A percentile compares a stretch with the other conserved stretches of the same genome.
Conservation (phyloP, 352 stramenopile genomes). For the Pilasporangium apinafurcum region DNA sequence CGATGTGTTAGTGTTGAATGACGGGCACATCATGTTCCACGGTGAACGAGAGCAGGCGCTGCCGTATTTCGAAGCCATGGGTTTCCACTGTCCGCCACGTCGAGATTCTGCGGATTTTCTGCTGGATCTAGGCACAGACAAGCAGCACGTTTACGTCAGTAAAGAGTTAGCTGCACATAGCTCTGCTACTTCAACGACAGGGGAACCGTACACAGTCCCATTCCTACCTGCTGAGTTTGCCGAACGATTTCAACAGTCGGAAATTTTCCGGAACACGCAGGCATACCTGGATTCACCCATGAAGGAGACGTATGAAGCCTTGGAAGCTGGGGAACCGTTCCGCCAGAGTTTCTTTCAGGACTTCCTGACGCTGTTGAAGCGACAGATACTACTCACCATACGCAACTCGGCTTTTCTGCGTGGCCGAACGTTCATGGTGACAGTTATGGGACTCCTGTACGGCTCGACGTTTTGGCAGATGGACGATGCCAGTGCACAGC, state of each 20-base stretch:
- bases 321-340: too few relatives aligned
- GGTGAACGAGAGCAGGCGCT: slow-evolving; percentile 19
- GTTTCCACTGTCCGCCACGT: slow-evolving; percentile 24
- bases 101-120: slow-evolving; percentile 41
- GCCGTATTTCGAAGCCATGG: slow-evolving; percentile 33
- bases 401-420: slow-evolving; percentile 35
- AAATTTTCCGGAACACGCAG: slow-evolving; percentile 32
- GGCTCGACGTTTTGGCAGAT: slow-evolving; percentile 56
- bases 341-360: slow-evolving; percentile 37
- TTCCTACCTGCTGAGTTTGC: slow-evolving; percentile 32
- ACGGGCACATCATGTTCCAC: slow-evolving; percentile 84
- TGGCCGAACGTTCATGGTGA: slow-evolving; percentile 33
- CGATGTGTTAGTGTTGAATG: slow-evolving; percentile 85
- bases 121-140: slow-evolving; percentile 32
- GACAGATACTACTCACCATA: slow-evolving; percentile 58
- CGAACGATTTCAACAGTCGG: slow-evolving; percentile 32
- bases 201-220: slow-evolving; percentile 1
- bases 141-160: slow-evolving; percentile 31
- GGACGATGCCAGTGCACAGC: slow-evolving; percentile 29
- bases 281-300: slow-evolving; percentile 24
- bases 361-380: slow-evolving; percentile 23
- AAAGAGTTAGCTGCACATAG: background rate
- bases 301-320: slow-evolving; percentile 1
- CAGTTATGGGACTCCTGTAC: slow-evolving; percentile 51
- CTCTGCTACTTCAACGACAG: slow-evolving; percentile 4